phyloP scores from a whole-genome alignment of 2,329 filamentous ascomycete genomes.

The Phyllosticta paracitricarpa region DNA sequence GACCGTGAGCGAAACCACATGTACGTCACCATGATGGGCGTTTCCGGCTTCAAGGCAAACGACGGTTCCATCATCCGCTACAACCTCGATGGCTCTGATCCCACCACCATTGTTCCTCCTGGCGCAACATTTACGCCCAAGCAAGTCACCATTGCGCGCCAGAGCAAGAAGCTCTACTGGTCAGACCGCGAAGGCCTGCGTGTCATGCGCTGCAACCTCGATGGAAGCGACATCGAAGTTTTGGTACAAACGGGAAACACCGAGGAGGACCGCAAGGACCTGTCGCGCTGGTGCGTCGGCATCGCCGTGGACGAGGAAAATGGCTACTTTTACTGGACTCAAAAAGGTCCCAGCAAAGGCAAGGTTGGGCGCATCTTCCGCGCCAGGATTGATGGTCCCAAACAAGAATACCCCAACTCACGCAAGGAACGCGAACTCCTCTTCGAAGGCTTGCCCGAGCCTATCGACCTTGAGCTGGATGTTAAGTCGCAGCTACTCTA shows the following conservation, averaged over 20 bases:
- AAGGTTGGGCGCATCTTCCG: conserved; percentile 43
- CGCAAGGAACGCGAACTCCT: conserved; percentile 37
- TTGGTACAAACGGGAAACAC: conserved; percentile 30
- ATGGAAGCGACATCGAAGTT: conserved; percentile 25
- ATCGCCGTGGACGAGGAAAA: conserved; percentile 36
- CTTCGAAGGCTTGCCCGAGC: conserved; percentile 39
- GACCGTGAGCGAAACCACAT: conserved; percentile 16
- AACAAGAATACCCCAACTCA: conserved; percentile 22
- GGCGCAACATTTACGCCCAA: conserved; percentile 43
- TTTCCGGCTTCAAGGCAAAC: conserved; percentile 12
- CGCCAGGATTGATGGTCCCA: conserved; percentile 34
- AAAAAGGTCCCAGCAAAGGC: conserved; percentile 47
- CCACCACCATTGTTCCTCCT: conserved; percentile 32
- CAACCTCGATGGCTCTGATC: conserved; percentile 41
- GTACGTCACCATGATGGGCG: conserved; percentile 23
- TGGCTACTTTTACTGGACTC: conserved; percentile 49
- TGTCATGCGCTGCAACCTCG: conserved; percentile 27
- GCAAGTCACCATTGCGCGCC: conserved; percentile 26
- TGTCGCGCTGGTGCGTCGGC: conserved; percentile 44
- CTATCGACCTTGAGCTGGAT: conserved; percentile 47
- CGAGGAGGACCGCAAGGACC: conserved; percentile 21
- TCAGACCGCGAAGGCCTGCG: conserved; percentile 36
- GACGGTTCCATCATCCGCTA: conserved; percentile 37
- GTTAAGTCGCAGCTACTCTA: conserved; percentile 37
- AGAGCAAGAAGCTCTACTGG: conserved; percentile 27